These are phyloP conservation scores for Cynara cardunculus DNA, from an alignment of 129 eudicot genomes.

Conservation along the genomic window DNA sequence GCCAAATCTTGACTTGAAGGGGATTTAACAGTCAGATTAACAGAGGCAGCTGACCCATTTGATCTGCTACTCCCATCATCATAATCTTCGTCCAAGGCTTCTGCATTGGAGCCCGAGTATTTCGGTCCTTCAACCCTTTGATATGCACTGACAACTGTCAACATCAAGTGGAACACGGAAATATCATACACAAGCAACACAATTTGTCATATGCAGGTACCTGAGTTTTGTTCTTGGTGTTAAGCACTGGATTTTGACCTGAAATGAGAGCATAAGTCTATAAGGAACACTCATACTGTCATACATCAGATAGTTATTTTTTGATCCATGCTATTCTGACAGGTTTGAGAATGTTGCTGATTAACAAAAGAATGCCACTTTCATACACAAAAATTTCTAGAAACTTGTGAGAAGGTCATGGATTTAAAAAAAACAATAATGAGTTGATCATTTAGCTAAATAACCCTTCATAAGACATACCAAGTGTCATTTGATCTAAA, in stretches of 20 bases:
- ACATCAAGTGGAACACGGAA: conserved; percentile 14
- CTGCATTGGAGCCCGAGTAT: conserved; percentile 36
- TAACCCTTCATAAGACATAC: neutral
- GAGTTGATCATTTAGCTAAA: neutral
- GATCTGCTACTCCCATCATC: conserved; percentile 41
- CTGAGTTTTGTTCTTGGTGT: conserved; percentile 57
- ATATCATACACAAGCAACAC: neutral
- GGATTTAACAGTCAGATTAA: conserved; percentile 37
- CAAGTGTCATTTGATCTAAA: neutral
- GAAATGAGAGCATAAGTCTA: conserved; percentile 22
- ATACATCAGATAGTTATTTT: neutral
- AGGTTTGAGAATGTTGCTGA: neutral
- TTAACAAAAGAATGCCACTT: neutral
- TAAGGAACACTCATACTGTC: conserved; percentile 8
- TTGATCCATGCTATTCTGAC: neutral
- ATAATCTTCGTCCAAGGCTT: conserved; percentile 32
- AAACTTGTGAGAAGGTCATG: neutral
- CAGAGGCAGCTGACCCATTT: conserved; percentile 39
- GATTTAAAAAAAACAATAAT: neutral
- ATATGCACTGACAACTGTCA: neutral
- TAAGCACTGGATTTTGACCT: conserved; percentile 76
- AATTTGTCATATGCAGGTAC: conserved; percentile 25
- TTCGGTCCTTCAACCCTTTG: conserved; percentile 49
- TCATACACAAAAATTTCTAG: neutral
- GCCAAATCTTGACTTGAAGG: conserved; percentile 45